phyloP scores from a whole-genome alignment of 78 protist species.

The Monosiga brevicollis region DNA sequence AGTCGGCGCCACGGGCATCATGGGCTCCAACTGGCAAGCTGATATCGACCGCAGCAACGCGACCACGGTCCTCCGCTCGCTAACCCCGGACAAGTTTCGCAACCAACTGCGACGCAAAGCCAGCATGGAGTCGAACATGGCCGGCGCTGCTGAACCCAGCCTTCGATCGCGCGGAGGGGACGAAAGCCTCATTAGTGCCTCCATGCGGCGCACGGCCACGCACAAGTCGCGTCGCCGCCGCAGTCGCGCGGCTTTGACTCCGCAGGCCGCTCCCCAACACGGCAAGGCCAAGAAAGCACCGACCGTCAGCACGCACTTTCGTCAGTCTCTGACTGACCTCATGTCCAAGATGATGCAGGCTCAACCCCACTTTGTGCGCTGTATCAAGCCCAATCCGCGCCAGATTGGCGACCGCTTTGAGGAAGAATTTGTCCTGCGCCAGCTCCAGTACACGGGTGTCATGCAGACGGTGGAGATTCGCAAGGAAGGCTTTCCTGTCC shows the following conservation, averaged over 20 bases:
- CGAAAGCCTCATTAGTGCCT: background rate
- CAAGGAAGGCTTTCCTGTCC: constrained; percentile 53
- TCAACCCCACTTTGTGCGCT: background rate
- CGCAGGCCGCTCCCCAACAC: background rate
- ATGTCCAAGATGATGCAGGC: background rate
- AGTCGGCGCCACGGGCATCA: background rate
- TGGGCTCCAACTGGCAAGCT: background rate
- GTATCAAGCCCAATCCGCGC: constrained; percentile 6
- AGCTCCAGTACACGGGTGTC: constrained; percentile 67
- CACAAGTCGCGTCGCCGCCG: background rate
- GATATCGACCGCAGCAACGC: background rate
- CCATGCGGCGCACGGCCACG: background rate
- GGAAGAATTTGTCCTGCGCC: constrained; percentile 3
- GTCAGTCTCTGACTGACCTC: background rate
- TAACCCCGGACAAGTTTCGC: background rate
- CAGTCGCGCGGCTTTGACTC: background rate
- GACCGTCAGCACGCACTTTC: background rate
- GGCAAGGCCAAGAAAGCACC: background rate
- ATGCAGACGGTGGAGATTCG: constrained; percentile 62
- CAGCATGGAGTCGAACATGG: background rate
- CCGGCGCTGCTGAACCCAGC: too few species aligned
- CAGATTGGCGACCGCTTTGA: background rate
- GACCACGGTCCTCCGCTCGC: background rate
- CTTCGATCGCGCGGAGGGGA: background rate
- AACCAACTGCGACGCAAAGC: background rate